These are phyloP conservation scores for Echites panduratus DNA, from an alignment of 257 asterid species.

Conservation along the genomic window DNA sequence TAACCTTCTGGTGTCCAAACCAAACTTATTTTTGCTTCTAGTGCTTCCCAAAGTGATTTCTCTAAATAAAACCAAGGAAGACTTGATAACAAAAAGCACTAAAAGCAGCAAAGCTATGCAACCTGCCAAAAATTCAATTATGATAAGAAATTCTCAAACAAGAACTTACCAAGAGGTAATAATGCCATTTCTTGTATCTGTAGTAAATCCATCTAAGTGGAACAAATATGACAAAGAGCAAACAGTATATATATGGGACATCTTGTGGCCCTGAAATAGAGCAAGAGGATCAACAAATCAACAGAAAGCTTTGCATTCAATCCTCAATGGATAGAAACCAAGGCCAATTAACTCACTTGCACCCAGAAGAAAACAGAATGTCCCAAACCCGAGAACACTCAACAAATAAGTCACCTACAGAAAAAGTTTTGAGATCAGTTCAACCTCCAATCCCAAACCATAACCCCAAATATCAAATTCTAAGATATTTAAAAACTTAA, in stretches of 20 bases:
- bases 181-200: slow-evolving; percentile 97
- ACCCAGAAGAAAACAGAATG: slow-evolving; percentile 90
- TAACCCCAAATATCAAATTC: slow-evolving; percentile 4
- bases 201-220: slow-evolving; percentile 97
- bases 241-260: slow-evolving; percentile 72
- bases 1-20: background rate
- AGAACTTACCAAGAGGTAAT: slow-evolving; percentile 81
- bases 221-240: slow-evolving; percentile 82
- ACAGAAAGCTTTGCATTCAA: slow-evolving; percentile 8
- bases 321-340: background rate
- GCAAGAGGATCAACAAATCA: slow-evolving; percentile 18
- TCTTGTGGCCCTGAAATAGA: slow-evolving; percentile 83
- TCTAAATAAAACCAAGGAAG: background rate
- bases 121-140: background rate
- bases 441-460: slow-evolving; percentile 10
- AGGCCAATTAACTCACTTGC: slow-evolving; percentile 59
- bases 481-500: background rate
- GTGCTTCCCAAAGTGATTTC: background rate
- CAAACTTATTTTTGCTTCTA: background rate
- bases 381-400: slow-evolving; percentile 96
- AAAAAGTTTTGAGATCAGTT: slow-evolving; percentile 5
- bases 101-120: background rate
- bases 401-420: slow-evolving; percentile 80
- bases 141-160: background rate
- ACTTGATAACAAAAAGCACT: background rate